These are phyloP conservation scores for cucumber (Cucumis sativus) DNA, from an alignment of 306 rosid species.

Conservation along the genomic window Cucumber_9930_V3 NC_026659.2:28648001-28648500, in stretches of 20 bases:
- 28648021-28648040: constrained; percentile 2
- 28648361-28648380: constrained; percentile 28
- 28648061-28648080: constrained; percentile 3
- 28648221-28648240: constrained; percentile 34
- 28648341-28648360: constrained; percentile 42
- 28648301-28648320: constrained; percentile 5
- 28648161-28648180: constrained; percentile 27
- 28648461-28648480: constrained; percentile 40
- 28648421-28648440: constrained; percentile 35
- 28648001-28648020: constrained; percentile 3
- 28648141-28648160: constrained; percentile 17
- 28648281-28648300: background rate
- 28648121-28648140: constrained; percentile 27
- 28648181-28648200: constrained; percentile 21
- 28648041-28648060: background rate
- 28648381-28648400: constrained; percentile 24
- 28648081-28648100: constrained; percentile 24
- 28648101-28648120: constrained; percentile 24
- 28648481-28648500: constrained; percentile 58
- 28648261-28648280: background rate
- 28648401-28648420: constrained; percentile 22
- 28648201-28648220: constrained; percentile 20
- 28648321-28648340: constrained; percentile 33
- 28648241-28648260: constrained; percentile 25
- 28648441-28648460: constrained; percentile 34